A percentile compares a stretch with the other conserved stretches of the same genome.
Conservation (phyloP, 2,329 filamentous ascomycete species). For the Trichoderma breve region DNA sequence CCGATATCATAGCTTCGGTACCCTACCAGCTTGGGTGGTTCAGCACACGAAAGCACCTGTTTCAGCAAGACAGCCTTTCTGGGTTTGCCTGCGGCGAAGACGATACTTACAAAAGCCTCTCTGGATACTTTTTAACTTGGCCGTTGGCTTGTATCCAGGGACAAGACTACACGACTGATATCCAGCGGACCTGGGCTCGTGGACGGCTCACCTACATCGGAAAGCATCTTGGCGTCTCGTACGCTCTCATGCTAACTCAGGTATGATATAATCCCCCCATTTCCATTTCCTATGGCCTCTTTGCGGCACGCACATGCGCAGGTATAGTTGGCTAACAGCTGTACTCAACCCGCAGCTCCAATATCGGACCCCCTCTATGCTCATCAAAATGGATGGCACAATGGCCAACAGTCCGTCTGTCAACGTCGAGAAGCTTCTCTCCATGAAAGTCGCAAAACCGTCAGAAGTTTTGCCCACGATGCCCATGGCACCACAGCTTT, state of each 20-base stretch:
- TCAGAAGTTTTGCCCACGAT: background rate
- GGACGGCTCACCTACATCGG: constrained; percentile 56
- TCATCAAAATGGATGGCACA: constrained; percentile 52
- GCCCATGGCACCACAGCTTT: constrained; percentile 44
- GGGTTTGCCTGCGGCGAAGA: constrained; percentile 52
- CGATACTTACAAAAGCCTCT: constrained; percentile 51
- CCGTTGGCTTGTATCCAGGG: constrained; percentile 53
- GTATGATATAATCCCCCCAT: constrained; percentile 38
- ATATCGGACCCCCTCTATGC: constrained; percentile 60
- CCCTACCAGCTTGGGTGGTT: constrained; percentile 63
- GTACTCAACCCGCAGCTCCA: constrained; percentile 44
- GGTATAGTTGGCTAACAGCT: background rate
- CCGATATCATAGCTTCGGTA: constrained; percentile 60
- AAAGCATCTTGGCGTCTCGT: constrained; percentile 55
- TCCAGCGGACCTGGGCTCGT: constrained; percentile 54
- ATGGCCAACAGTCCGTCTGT: constrained; percentile 41
- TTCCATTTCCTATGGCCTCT: background rate
- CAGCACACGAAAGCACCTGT: constrained; percentile 42
- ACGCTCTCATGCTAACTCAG: constrained; percentile 54
- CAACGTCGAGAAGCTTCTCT: constrained; percentile 47
- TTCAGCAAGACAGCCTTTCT: constrained; percentile 41
- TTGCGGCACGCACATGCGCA: background rate
- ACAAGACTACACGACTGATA: constrained; percentile 59
- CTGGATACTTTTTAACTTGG: constrained; percentile 60
- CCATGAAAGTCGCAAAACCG: constrained; percentile 31